Base-by-base conservation (phyloP, 2,329 filamentous ascomycete species). In the Aspergillus novoparasiticus region DNA sequence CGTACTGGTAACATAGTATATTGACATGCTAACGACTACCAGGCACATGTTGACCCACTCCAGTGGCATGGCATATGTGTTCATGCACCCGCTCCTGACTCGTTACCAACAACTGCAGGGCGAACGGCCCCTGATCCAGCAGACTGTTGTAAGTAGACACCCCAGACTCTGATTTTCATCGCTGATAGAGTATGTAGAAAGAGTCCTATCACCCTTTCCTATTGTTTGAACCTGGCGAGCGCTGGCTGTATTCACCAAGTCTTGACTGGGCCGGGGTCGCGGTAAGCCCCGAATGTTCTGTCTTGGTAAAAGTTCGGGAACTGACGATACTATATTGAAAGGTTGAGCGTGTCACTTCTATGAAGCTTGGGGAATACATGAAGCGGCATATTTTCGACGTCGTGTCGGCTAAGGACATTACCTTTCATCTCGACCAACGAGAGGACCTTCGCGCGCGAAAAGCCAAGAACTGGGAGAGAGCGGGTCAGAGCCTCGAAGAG, bases 311-410 rank as follows among this genome's bases (percentile, higher is more conserved):
- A 6, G n/a, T 10, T 34, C 32, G 5, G 32, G 6, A 21, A 51
- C 34, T 39, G n/a, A 26, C 30, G 19, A 48, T 19, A 10, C 26
- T 19, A 57, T 28, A 57, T 46, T 3, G 4, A 46, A 11, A 57
- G 59, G 53, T 61, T 16, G 59, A 61, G 36, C 21, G 53, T 5
- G 51, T 61, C 39, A 61, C 59, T 26, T 46, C 36, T n/a, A 56
- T 61, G 59, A 61, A 50, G 10, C 59, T 61, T 10, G 59, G 59
- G 1, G 59, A 61, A 39, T 61, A 61, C 53, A 26, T 61, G 51
- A 19, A 61, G 26, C 50, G 14, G 4, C 11, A 61, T 56, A 34
- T 61, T n/a, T 61, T 61, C 19, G 51, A 61, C 19, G 5, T 57
- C n/a, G 59, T 61, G 12, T 56, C 51, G 2, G 59, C 39, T 5